Evolutionary conservation across 805 yeast genomes (phyloP), one percentile per base, ranked within the genome.

Genomic region (Yamadazyma scolyti): DNA sequence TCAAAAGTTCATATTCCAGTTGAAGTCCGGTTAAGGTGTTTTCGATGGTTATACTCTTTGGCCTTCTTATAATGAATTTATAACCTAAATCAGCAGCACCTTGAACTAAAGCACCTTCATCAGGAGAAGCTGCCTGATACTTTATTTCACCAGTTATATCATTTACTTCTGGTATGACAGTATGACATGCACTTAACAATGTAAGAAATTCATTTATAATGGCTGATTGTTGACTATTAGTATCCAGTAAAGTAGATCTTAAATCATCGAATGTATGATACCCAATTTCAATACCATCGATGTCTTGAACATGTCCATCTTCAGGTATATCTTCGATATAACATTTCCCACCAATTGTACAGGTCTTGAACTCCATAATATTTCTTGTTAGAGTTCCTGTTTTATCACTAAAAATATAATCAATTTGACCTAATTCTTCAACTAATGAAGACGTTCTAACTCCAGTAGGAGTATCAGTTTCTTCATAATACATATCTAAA

Each of bases 41-140:
- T 28, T 75, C 73, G 23, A 94, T 71, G 0, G 85, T 74, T 19
- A 94, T 82, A 14, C 83, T 72, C 36, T 79, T 78, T 4, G 99
- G 99, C 28, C 79, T 79, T 62, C 99, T 82, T 27, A 87, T 77
- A 6, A 75, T 73, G 54, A 93, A 94, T 40, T 73, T 78, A 53
- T 82, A 93, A 0, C 97, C 97, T 27, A 90, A 63, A 48, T 68
- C 69, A 0, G 97, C 93, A 11, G 96, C 97, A 36, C 99, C 99
- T 47, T 89, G 88, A 2, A 93, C 99, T 39, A 93, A 68, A 0
- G 99, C 99, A 30, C 98, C 98, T 65, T 94, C 98, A 63, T 93
- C 99, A 0, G 98, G 98, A 0, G 97, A 89, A 0, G 98, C 96
- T 1, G 99, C 98, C 60, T 93, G 99, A 55, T 94, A 93, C 54